Base-by-base conservation (phyloP, 768 basidiomycete species). In the Russula ochroleuca region DNA sequence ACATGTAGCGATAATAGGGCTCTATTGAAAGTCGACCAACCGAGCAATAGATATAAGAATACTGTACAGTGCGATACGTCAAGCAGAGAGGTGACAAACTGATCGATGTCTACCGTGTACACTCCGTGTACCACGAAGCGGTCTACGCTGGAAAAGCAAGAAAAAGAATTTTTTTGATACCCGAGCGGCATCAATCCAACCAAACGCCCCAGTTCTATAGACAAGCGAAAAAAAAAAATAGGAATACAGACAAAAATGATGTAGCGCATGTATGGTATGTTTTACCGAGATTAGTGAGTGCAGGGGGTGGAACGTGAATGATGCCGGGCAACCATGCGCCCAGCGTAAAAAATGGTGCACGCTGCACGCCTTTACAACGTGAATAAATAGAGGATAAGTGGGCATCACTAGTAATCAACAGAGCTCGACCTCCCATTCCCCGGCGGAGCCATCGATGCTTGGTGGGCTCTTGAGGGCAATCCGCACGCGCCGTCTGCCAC, bases 371-470 rank as follows among this genome's bases (percentile, higher is more conserved):
- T 61, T 58, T 58, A 43, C 41, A 19, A 56, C 31, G 56, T 43
- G 25, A 66, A 66, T 55, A 50, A 51, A 64, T 64, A 57, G 25
- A 52, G n/a, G 43, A 53, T 57, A 56, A 63, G 62, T 63, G 51
- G 64, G 61, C 41, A 47, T 58, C 28, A 38, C 41, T 48, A 14
- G 19, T 21, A 38, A 45, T 72, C 68, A 88, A 73, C 85, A 87
- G 57, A 88, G 77, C 71, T 87, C 83, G 51, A 90, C 86, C 73
- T 90, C 87, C 87, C 88, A 89, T 76, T 88, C 87, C 65, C 87
- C 87, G 52, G 85, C 85, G 72, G 86, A 85, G 66, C 81, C 80
- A 51, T 85, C 85, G 35, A 80, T 74, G 23, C 78, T 78, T 0
- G 87, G 86, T 74, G 85, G 75, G 69, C 81, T 84, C 74, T 84